A percentile compares a stretch with the other conserved stretches of the same genome.
phyloP scores from a whole-genome alignment of 2,329 filamentous ascomycete genomes.

The Fusarium sp. region DNA sequence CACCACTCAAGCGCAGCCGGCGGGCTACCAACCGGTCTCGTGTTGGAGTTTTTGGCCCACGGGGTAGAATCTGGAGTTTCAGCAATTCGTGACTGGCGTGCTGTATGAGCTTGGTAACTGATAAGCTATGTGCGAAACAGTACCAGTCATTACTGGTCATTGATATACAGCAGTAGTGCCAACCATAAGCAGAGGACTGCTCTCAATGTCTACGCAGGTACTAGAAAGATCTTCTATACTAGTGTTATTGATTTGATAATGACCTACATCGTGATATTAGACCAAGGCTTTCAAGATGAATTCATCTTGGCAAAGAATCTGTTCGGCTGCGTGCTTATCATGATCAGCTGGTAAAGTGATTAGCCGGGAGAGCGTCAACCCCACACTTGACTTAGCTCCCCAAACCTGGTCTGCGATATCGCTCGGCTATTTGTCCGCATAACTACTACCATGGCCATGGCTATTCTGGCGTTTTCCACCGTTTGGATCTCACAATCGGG shows the following conservation, averaged over 20 bases:
- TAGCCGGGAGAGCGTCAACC: conserved; percentile 38
- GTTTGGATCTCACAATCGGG: conserved; percentile 12
- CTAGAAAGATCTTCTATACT: neutral
- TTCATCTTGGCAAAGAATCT: conserved; percentile 15
- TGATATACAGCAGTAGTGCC: too few relatives aligned
- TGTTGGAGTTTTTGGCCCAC: conserved; percentile 13
- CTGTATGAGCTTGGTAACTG: conserved; percentile 32
- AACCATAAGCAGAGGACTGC: neutral
- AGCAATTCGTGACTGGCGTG: conserved; percentile 6
- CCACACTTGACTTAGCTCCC: conserved; percentile 41
- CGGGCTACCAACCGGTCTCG: conserved; percentile 30
- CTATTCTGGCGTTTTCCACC: conserved; percentile 20
- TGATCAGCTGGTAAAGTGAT: conserved; percentile 40
- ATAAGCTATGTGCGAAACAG: conserved; percentile 1
- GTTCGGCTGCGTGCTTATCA: conserved; percentile 43
- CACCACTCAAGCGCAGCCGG: conserved; percentile 20
- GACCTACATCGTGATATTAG: conserved; percentile 9
- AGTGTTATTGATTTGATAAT: neutral
- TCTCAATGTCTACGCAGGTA: neutral
- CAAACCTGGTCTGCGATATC: conserved; percentile 34
- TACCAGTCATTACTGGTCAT: neutral
- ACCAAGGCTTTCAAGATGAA: conserved; percentile 18
- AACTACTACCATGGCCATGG: neutral
- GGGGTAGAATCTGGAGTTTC: conserved; percentile 28
- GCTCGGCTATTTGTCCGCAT: conserved; percentile 23